These are phyloP conservation scores for Candida dubliniensis DNA, from an alignment of 1,139 yeast species.

Conservation along the genomic window DNA sequence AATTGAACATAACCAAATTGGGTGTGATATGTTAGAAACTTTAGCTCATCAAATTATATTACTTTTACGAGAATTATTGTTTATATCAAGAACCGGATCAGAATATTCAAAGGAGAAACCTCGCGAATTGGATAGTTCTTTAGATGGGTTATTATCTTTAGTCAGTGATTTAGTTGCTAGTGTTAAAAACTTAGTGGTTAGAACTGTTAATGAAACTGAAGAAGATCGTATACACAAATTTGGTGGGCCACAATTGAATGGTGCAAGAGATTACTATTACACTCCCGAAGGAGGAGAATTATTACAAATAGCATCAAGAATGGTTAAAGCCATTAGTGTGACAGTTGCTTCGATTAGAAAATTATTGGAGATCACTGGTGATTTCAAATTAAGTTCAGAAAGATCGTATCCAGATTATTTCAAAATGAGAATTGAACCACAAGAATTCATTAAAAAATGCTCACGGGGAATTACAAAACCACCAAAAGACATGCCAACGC, in stretches of 20 bases:
- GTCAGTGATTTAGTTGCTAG: slow-evolving; percentile 67
- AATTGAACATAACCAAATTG: slow-evolving; percentile 68
- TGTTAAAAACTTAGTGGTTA: slow-evolving; percentile 61
- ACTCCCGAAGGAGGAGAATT: slow-evolving; percentile 68
- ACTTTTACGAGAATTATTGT: slow-evolving; percentile 61
- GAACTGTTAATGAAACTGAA: slow-evolving; percentile 45
- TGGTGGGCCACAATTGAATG: slow-evolving; percentile 10
- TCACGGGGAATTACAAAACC: slow-evolving; percentile 54
- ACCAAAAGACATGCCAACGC: slow-evolving; percentile 38
- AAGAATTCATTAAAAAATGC: slow-evolving; percentile 60
- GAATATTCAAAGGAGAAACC: slow-evolving; percentile 44
- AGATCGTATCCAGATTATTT: slow-evolving; percentile 75
- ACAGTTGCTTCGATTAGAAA: slow-evolving; percentile 48
- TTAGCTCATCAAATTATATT: slow-evolving; percentile 68
- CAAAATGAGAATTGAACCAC: slow-evolving; percentile 57
- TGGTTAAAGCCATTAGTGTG: slow-evolving; percentile 57
- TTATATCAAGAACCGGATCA: slow-evolving; percentile 58
- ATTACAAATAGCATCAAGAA: slow-evolving; percentile 59
- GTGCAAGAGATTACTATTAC: slow-evolving; percentile 45
- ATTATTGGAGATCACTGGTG: slow-evolving; percentile 59
- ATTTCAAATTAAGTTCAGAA: slow-evolving; percentile 64
- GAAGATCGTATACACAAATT: slow-evolving; percentile 21
- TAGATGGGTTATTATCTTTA: slow-evolving; percentile 57
- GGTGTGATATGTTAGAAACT: slow-evolving; percentile 65
- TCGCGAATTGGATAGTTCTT: slow-evolving; percentile 51